These are phyloP conservation scores for Inga leiocalycina DNA, from an alignment of 306 rosid species.

Conservation along the genomic window DNA sequence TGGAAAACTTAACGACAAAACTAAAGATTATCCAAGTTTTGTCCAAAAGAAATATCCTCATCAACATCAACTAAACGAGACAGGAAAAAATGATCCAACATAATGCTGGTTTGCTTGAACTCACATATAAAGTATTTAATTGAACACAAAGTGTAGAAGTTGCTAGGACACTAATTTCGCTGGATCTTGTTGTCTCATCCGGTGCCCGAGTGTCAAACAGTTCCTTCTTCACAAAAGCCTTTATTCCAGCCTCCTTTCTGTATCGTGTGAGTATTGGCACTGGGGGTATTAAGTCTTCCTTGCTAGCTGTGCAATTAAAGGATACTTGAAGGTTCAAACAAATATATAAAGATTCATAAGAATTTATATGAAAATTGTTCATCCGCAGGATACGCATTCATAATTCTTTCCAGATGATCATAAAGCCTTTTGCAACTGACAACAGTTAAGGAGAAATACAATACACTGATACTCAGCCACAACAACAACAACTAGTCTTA, in stretches of 20 bases:
- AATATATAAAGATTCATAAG: not conserved
- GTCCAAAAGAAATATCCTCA: not conserved
- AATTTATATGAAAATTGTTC: not conserved
- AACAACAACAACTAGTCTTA: too few relatives aligned
- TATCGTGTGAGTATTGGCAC: conserved; percentile 89
- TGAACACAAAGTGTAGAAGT: conserved; percentile 91
- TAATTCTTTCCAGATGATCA: conserved; percentile 24
- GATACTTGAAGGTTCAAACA: conserved; percentile 29
- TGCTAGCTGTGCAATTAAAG: conserved; percentile 69
- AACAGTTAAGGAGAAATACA: conserved; percentile 8
- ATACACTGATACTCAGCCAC: not conserved
- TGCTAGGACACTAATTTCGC: conserved; percentile 70
- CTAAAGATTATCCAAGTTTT: not conserved
- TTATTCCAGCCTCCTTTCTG: conserved; percentile 89
- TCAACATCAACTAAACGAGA: not conserved
- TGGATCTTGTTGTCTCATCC: conserved; percentile 68
- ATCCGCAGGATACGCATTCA: conserved; percentile 23
- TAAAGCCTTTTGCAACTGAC: conserved; percentile 9
- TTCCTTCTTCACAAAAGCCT: conserved; percentile 98
- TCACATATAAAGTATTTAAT: conserved; percentile 88
- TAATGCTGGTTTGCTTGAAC: conserved; percentile 44
- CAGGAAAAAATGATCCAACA: conserved; percentile 23
- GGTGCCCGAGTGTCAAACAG: conserved; percentile 83
- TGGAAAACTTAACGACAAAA: not conserved
- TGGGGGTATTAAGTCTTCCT: conserved; percentile 91